phyloP scores from a whole-genome alignment of 2,329 filamentous ascomycete species.

The Tolypocladium sp. region DNA sequence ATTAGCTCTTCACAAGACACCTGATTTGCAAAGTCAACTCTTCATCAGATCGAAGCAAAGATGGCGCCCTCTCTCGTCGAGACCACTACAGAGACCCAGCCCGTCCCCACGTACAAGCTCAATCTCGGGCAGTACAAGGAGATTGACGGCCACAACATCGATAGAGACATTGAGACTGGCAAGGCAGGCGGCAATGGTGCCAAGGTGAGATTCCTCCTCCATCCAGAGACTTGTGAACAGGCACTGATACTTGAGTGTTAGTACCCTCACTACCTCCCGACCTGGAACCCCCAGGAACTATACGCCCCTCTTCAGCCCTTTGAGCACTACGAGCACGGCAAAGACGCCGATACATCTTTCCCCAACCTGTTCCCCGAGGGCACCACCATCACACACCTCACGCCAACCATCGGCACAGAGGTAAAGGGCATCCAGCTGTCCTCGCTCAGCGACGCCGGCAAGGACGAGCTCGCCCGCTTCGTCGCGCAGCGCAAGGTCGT shows the following conservation, averaged over 20 bases:
- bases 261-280: constrained; percentile 66
- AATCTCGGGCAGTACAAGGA: constrained; percentile 21
- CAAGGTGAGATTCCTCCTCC: constrained; percentile 11
- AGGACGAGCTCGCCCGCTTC: constrained; percentile 67
- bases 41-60: neutral
- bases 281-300: constrained; percentile 56
- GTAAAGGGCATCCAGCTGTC: constrained; percentile 63
- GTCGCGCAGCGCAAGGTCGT: constrained; percentile 73
- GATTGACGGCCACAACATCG: constrained; percentile 14
- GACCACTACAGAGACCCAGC: constrained; percentile 5
- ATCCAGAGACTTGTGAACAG: constrained; percentile 12
- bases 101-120: constrained; percentile 11
- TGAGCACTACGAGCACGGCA: constrained; percentile 66
- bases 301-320: constrained; percentile 61
- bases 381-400: constrained; percentile 50
- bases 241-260: neutral
- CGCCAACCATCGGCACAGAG: constrained; percentile 66
- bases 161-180: constrained; percentile 17
- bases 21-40: neutral
- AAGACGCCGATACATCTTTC: constrained; percentile 61
- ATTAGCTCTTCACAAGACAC: too few species aligned
- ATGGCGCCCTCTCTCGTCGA: constrained; percentile 14
- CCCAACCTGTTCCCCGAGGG: constrained; percentile 54
- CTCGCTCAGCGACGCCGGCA: constrained; percentile 56
- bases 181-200: constrained; percentile 16